Evolutionary conservation across 1,284 basidiomycete genomes (phyloP), one percentile per base, ranked within the genome.

Genomic region (Trichosporon inkin): DNA sequence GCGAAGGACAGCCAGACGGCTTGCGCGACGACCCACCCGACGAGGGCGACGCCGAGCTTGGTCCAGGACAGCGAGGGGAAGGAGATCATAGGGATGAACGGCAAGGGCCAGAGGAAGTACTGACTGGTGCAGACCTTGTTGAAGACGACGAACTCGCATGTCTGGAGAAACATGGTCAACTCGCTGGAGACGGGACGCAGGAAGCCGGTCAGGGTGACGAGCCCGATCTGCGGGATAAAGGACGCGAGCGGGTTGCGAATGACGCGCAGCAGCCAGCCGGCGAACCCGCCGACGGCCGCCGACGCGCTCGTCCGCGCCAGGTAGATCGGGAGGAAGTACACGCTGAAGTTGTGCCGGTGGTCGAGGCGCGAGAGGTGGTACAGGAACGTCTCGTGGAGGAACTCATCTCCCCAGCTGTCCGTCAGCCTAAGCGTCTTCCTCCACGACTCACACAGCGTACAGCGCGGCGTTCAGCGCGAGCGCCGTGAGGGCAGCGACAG

Each of bases 61-160:
- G 70, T 57, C 24, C 75, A 74, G 0, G 84, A 79, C 35, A 92
- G 80, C 0, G 77, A 71, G 0, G 95, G 75, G 14, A 80, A 82
- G 0, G 90, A 87, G 3, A 92, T 81, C 11, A 96, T 81, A 0
- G 96, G 94, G 0, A 99, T 78, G 63, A 99, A 86, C 63, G 93
- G 86, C 7, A 94, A 85, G 74, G 95, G 98, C 96, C 96, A 99
- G 53, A 97, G 82, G 78, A 98, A 99, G 80, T 99, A 99, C 88
- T 99, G 78, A 1, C 92, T 95, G 0, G 96, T 99, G 82, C 92
- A 96, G 44, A 99, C 96, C 80, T 97, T 96, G 78, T 99, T 99
- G 82, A 97, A 94, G 1, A 90, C 81, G 14, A 98, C 93, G 71
- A 99, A 99, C 0, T 85, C 80, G 51, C 85, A 83, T 0, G 96